Conservation (phyloP, 129 eudicot genomes). For the Logfia minima region DNA sequence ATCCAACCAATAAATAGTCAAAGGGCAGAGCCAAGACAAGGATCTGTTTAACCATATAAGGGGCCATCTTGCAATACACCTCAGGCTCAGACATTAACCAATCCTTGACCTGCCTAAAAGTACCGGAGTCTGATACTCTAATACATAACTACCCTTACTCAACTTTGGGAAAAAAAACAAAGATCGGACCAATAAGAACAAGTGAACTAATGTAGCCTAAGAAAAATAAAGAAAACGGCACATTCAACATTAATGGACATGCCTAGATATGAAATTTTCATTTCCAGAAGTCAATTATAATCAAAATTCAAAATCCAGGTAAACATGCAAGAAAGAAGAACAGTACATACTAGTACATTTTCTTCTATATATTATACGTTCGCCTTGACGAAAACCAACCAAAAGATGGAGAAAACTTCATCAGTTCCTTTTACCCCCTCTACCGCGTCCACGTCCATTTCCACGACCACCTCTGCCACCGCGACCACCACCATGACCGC, state of each 20-base stretch:
- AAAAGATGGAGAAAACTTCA: not conserved
- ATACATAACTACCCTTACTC: not conserved
- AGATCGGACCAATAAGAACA: not conserved
- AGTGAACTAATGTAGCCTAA: not conserved
- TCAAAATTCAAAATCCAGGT: conserved; percentile 1
- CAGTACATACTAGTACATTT: not conserved
- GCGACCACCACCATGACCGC: conserved; percentile 31
- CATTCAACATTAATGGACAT: not conserved
- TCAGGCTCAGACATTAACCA: not conserved
- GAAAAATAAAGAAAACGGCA: not conserved
- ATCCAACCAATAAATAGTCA: no score
- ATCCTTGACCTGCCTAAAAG: not conserved
- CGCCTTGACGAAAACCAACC: not conserved
- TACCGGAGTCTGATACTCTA: not conserved
- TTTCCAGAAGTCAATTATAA: conserved; percentile 1
- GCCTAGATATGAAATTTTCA: not conserved
- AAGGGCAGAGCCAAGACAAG: no score
- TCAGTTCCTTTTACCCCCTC: conserved; percentile 58
- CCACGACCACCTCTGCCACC: conserved; percentile 65
- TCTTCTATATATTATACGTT: conserved; percentile 9
- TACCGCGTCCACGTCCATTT: conserved; percentile 57
- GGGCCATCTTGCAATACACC: not conserved
- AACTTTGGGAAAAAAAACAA: not conserved
- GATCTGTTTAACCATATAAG: no score
- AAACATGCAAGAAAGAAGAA: not conserved